These are phyloP conservation scores for Cryptosporidium bovis DNA, from an alignment of 169 alveolate species.

Conservation along the genomic window DNA sequence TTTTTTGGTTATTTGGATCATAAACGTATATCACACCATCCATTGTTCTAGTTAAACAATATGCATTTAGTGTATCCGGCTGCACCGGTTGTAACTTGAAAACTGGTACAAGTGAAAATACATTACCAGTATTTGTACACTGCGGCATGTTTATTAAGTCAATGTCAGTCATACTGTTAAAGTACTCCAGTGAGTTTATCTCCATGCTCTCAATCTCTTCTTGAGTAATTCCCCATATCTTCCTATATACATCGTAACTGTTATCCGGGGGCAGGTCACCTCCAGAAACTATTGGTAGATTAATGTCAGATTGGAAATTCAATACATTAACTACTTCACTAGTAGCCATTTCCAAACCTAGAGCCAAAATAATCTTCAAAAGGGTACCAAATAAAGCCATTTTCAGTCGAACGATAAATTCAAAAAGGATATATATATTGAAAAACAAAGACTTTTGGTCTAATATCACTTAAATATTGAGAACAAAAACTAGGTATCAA, in stretches of 20 bases:
- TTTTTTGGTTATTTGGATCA: constrained; percentile 25
- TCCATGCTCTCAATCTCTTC: constrained; percentile 29
- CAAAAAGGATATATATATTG: too few species aligned
- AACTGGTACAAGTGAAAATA: constrained; percentile 31
- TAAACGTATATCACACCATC: constrained; percentile 61
- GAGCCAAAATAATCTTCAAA: not conserved
- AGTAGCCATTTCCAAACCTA: not conserved
- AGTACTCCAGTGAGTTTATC: constrained; percentile 32
- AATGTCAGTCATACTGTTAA: constrained; percentile 31
- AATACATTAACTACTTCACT: constrained; percentile 37
- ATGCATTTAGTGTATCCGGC: not conserved
- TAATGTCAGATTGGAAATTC: constrained; percentile 60
- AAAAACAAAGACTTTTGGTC: too few species aligned
- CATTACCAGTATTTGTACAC: constrained; percentile 17
- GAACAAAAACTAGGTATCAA: not conserved
- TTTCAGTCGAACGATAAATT: too few species aligned
- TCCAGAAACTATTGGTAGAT: constrained; percentile 52
- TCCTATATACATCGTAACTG: constrained; percentile 61
- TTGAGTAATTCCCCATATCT: constrained; percentile 55
- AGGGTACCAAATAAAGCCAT: too few species aligned
- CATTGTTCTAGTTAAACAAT: constrained; percentile 39
- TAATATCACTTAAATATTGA: too few species aligned
- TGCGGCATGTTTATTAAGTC: constrained; percentile 39
- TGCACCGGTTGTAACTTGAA: constrained; percentile 23
- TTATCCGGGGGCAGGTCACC: constrained; percentile 69